phyloP scores from a whole-genome alignment of 306 rosid genomes.

The Vachellia collinsii region DNA sequence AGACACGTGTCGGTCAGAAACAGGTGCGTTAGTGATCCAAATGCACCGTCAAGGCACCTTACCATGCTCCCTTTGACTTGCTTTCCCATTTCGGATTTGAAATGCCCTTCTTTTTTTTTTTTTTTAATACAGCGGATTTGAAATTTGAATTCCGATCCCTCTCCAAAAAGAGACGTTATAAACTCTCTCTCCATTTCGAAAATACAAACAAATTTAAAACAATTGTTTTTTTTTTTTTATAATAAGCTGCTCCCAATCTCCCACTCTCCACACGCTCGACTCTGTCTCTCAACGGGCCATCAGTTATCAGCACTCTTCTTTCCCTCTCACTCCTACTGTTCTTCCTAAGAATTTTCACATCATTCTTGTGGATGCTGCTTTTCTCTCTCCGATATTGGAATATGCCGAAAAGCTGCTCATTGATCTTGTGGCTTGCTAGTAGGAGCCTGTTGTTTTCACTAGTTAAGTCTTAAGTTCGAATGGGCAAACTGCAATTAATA shows the following conservation, averaged over 20 bases:
- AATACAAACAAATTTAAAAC: constrained; percentile 20
- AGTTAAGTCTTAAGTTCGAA: neutral
- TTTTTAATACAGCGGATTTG: constrained; percentile 4
- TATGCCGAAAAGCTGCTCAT: constrained; percentile 36
- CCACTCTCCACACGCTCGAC: neutral
- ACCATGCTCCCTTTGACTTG: constrained; percentile 41
- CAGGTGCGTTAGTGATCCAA: neutral
- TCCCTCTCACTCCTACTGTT: neutral
- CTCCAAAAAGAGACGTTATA: constrained; percentile 68
- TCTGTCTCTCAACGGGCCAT: neutral
- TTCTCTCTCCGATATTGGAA: constrained; percentile 14
- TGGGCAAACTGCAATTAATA: neutral
- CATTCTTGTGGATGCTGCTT: neutral
- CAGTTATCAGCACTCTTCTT: neutral
- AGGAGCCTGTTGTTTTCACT: constrained; percentile 31
- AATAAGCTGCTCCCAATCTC: constrained; percentile 24
- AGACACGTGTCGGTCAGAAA: constrained; percentile 26
- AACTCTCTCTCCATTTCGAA: constrained; percentile 43
- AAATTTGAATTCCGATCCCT: constrained; percentile 79
- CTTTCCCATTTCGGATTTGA: constrained; percentile 45
- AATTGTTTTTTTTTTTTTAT: neutral
- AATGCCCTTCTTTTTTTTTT: constrained; percentile 24
- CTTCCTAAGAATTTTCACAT: neutral
- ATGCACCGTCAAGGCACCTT: constrained; percentile 27
- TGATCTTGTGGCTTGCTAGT: neutral